These are phyloP conservation scores for Didymella keratinophila DNA, from an alignment of 2,329 filamentous ascomycete species.

Conservation along the genomic window DNA sequence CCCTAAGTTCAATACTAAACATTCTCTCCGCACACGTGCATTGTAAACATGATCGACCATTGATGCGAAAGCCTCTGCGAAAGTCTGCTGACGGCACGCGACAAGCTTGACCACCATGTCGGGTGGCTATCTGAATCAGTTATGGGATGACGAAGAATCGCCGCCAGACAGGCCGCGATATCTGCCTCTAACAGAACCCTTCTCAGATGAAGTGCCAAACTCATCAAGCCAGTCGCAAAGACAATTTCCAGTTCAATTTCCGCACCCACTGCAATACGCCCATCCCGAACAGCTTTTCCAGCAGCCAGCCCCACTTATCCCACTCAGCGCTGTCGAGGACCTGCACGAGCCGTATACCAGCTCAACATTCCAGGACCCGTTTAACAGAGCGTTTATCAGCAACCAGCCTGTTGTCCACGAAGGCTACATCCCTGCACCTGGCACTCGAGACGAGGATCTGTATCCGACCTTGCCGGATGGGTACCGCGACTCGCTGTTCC, in stretches of 20 bases:
- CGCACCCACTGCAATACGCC: slow-evolving; percentile 26
- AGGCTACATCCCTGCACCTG: slow-evolving; percentile 51
- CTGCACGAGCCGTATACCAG: slow-evolving; percentile 28
- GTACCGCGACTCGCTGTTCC: slow-evolving; percentile 32
- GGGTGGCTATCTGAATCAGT: slow-evolving; percentile 30
- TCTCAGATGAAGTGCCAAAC: slow-evolving; percentile 27
- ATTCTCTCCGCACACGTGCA: slow-evolving; percentile 5
- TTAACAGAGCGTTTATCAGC: slow-evolving; percentile 35
- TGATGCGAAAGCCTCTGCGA: slow-evolving; percentile 18
- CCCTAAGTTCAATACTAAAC: slow-evolving; percentile 16
- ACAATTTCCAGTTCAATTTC: slow-evolving; percentile 26
- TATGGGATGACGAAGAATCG: slow-evolving; percentile 31
- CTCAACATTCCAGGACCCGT: slow-evolving; percentile 30
- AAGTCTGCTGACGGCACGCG: slow-evolving; percentile 19
- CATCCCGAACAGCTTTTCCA: slow-evolving; percentile 31
- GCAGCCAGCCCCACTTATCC: slow-evolving; percentile 30
- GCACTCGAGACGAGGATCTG: slow-evolving; percentile 45
- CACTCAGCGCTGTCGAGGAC: slow-evolving; percentile 34
- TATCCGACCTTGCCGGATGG: slow-evolving; percentile 32
- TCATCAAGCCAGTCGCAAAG: slow-evolving; percentile 17
- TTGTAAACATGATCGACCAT: slow-evolving; percentile 28
- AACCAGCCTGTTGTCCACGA: slow-evolving; percentile 49
- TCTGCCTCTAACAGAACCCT: slow-evolving; percentile 30
- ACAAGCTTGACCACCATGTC: slow-evolving; percentile 30
- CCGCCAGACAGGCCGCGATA: slow-evolving; percentile 29